phyloP scores from a whole-genome alignment of 2,329 filamentous ascomycete genomes.

The Drechslerella dactyloides region DNA sequence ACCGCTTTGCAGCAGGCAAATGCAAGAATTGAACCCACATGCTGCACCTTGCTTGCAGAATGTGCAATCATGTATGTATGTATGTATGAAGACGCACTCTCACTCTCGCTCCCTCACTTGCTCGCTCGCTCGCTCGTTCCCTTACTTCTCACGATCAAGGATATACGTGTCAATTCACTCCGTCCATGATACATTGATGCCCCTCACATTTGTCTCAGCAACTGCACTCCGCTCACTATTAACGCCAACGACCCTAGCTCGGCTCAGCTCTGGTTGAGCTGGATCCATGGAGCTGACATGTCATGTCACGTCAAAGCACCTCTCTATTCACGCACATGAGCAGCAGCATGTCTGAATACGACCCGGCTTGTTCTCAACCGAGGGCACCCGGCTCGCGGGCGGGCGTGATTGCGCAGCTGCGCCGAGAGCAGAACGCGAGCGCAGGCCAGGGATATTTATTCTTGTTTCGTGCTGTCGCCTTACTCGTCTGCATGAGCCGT shows the following conservation, averaged over 20 bases:
- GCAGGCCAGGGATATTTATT: constrained; percentile 28
- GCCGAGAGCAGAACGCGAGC: constrained; percentile 21
- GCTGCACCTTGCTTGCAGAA: constrained; percentile 20
- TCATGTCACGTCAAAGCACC: not conserved
- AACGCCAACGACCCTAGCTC: not conserved
- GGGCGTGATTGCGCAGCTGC: constrained; percentile 14
- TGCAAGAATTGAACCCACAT: constrained; percentile 16
- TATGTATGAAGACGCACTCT: not conserved
- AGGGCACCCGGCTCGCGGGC: constrained; percentile 24
- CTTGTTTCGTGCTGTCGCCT: constrained; percentile 7
- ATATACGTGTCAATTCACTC: constrained; percentile 3
- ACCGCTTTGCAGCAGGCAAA: constrained; percentile 2
- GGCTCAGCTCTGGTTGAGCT: not conserved
- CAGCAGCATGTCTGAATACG: not conserved
- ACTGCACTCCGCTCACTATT: not conserved
- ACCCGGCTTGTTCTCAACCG: not conserved
- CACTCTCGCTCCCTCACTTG: not conserved
- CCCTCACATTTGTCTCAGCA: not conserved
- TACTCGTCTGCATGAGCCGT: not conserved
- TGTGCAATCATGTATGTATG: constrained; percentile 7
- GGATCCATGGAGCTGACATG: not conserved
- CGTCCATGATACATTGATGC: not conserved
- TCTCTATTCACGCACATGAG: not conserved
- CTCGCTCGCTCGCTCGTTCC: too few species aligned
- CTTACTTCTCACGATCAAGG: not conserved